A percentile compares a stretch with the other conserved stretches of the same genome.
phyloP scores from a whole-genome alignment of 805 yeast genomes.

The Metschnikowia santaceciliae region DNA sequence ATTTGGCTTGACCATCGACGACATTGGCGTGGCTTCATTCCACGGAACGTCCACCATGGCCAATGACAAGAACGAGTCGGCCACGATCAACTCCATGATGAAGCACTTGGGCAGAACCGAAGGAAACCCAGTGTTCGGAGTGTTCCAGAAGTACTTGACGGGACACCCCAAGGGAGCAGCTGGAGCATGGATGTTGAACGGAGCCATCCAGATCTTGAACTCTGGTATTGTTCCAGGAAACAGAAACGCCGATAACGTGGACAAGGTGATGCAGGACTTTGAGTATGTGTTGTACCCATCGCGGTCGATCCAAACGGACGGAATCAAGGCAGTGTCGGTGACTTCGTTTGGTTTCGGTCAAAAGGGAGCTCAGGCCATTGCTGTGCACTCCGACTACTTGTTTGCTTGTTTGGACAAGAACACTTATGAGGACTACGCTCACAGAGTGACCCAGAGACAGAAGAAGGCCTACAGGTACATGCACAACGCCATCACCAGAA shows the following conservation, averaged over 20 bases:
- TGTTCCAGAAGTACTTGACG: conserved; percentile 97
- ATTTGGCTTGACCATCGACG: conserved; percentile 89
- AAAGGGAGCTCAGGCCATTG: conserved; percentile 96
- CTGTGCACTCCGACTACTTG: conserved; percentile 89
- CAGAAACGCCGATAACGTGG: conserved; percentile 97
- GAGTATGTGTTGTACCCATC: conserved; percentile 94
- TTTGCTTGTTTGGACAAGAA: conserved; percentile 72
- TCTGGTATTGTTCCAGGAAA: conserved; percentile 97
- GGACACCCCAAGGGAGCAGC: conserved; percentile 99
- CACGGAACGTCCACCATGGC: conserved; percentile 99
- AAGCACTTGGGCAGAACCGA: conserved; percentile 91
- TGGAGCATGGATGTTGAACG: conserved; percentile 99
- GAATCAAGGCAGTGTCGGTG: conserved; percentile 93
- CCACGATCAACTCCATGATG: conserved; percentile 89
- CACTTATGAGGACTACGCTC: conserved; percentile 67
- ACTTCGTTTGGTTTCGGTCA: conserved; percentile 99
- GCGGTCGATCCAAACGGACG: conserved; percentile 88
- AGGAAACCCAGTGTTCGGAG: conserved; percentile 97
- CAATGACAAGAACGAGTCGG: conserved; percentile 96
- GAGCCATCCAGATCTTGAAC: conserved; percentile 90
- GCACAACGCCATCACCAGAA: conserved; percentile 91
- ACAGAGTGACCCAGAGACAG: conserved; percentile 75
- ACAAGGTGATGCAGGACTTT: conserved; percentile 72
- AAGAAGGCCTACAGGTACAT: conserved; percentile 88
- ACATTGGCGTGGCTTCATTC: conserved; percentile 94